Base-by-base conservation (phyloP, 805 yeast species). In the Barnettozyma sucrosica region DNA sequence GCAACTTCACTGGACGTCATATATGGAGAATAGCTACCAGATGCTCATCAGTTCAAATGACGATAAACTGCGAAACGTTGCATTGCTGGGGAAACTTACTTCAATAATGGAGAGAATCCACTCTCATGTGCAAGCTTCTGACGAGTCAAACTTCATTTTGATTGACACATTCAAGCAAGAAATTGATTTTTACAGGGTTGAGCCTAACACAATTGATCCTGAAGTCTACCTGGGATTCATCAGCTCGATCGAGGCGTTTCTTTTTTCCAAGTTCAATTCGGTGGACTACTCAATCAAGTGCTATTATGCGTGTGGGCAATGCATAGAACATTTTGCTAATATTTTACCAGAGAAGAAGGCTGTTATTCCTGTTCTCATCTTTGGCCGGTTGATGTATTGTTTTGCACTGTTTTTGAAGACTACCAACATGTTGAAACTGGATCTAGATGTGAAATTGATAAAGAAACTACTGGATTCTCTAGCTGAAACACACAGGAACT, bases 1-100 rank as follows among this genome's bases (percentile, higher is more conserved):
- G 9, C 77, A 75, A 47, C 77, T 79, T 25, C 74, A 74, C 50
- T 84, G 89, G 89, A 73, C 81, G 1, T 51, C 63, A 1, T 82
- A 76, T 54, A 75, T 84, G 41, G 81, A 81, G 48, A 80, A 77
- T 46, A 80, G 87, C 54, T 82, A 83, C 55, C 51, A 57, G 2
- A 47, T 63, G n/a, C 61, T 85, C 45, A 80, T 75, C 42, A 54
- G 58, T 10, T 62, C 64, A 10, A 53, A 66, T 7, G 56, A 61
- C 13, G 52, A 52, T 2, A 58, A 59, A 11, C 71, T 70, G 54
- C 63, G 62, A 36, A 64, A 75, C 19, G 61, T 85, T 44, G 84
- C 87, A 0, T 56, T 73, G 1, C 76, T 83, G 63, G 79, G 83
- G 11, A 74, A 81, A 51, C 53, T 87, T 50, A 79, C 78, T 51